These are phyloP conservation scores for Pleurotus platypus DNA, from an alignment of 768 basidiomycete genomes.

Conservation along the genomic window DNA sequence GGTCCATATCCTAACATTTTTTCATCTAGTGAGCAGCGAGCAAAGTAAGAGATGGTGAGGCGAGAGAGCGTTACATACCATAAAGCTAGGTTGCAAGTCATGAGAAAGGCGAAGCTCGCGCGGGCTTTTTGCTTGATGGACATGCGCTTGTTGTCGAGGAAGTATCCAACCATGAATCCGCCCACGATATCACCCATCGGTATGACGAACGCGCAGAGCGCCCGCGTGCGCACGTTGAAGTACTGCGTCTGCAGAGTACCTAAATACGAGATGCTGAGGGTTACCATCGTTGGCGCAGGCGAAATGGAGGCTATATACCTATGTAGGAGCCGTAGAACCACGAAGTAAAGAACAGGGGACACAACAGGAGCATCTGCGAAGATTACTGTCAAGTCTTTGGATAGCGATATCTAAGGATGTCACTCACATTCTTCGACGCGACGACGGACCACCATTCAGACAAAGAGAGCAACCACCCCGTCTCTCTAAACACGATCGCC, in stretches of 20 bases:
- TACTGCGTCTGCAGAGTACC: conserved; percentile 29
- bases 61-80: conserved; percentile 13
- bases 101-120: conserved; percentile 23
- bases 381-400: not conserved
- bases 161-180: conserved; percentile 26
- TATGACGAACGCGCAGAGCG: conserved; percentile 25
- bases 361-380: conserved; percentile 24
- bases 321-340: conserved; percentile 31
- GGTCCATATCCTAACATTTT: conserved; percentile 23
- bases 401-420: too few species aligned
- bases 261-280: not conserved
- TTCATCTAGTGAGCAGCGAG: too few species aligned
- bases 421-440: conserved; percentile 19
- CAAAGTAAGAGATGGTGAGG: not conserved
- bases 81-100: conserved; percentile 25
- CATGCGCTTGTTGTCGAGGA: conserved; percentile 25
- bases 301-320: conserved; percentile 10
- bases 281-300: not conserved
- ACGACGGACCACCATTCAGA: conserved; percentile 25
- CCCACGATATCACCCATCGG: conserved; percentile 25
- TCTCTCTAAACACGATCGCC: conserved; percentile 24
- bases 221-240: conserved; percentile 26
- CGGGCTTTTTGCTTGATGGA: conserved; percentile 26
- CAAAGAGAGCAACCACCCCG: conserved; percentile 22
- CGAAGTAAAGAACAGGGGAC: conserved; percentile 28